These are phyloP conservation scores for Phoma sp. DNA, from an alignment of 2,329 filamentous ascomycete species.

Conservation along the genomic window DNA sequence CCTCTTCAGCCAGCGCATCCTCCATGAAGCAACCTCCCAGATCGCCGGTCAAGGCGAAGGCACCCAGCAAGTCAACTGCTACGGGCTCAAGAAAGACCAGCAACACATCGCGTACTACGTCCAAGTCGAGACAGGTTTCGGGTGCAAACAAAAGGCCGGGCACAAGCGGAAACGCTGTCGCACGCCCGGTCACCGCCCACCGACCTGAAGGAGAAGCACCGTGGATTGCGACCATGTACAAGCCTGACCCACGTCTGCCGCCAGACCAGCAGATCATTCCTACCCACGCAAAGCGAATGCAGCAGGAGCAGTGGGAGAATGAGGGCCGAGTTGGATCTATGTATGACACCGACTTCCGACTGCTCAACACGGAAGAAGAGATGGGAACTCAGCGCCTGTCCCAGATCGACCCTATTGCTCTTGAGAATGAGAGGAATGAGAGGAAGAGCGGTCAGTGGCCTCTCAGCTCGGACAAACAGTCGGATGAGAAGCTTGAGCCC, in stretches of 20 bases:
- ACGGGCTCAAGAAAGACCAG: conserved; percentile 46
- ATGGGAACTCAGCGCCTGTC: conserved; percentile 41
- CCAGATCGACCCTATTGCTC: conserved; percentile 39
- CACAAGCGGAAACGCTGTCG: conserved; percentile 65
- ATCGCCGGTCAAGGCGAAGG: conserved; percentile 51
- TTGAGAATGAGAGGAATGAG: conserved; percentile 39
- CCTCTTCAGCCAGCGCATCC: conserved; percentile 34
- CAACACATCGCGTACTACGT: conserved; percentile 29
- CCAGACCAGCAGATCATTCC: conserved; percentile 95
- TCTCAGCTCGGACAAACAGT: conserved; percentile 42
- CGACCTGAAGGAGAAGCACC: conserved; percentile 93
- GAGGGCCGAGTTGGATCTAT: conserved; percentile 85
- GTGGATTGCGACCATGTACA: conserved; percentile 94
- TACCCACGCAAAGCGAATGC: conserved; percentile 87
- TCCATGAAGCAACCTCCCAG: conserved; percentile 39
- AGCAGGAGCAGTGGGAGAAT: conserved; percentile 94
- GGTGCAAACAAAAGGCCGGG: conserved; percentile 61
- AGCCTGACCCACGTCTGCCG: conserved; percentile 90
- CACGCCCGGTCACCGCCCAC: conserved; percentile 67
- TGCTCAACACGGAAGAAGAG: conserved; percentile 75
- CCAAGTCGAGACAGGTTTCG: conserved; percentile 47
- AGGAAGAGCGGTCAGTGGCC: conserved; percentile 44
- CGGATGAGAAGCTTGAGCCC: conserved; percentile 34
- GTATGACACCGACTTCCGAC: conserved; percentile 87
- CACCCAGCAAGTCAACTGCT: conserved; percentile 47